Evolutionary conservation across 2,329 filamentous ascomycete genomes (phyloP).

Genomic region (Emmonsiellopsis sp.): DNA sequence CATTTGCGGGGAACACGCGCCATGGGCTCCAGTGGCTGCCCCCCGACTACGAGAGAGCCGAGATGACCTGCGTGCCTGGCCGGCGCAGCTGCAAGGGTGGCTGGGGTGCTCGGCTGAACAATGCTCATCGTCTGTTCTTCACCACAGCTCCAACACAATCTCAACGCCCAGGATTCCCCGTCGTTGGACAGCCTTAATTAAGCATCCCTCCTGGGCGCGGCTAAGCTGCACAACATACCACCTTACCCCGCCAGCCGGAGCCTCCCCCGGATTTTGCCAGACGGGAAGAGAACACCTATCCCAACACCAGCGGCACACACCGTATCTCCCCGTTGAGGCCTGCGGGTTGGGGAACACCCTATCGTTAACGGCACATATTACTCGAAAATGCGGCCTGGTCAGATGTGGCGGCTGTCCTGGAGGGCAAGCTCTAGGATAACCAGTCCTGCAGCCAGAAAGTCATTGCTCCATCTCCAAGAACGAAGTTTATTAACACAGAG

Average conservation of each 20-base stretch:
- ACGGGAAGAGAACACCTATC: background rate
- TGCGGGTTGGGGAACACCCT: too few relatives aligned
- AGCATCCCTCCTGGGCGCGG: background rate
- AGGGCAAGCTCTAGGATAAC: background rate
- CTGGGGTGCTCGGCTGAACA: too few relatives aligned
- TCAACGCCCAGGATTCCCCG: too few relatives aligned
- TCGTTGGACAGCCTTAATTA: background rate
- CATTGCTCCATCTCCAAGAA: background rate
- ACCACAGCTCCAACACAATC: too few relatives aligned
- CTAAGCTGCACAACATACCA: background rate
- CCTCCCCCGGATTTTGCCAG: background rate
- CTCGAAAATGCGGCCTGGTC: background rate
- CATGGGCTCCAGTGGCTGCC: too few relatives aligned
- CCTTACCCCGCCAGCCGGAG: background rate
- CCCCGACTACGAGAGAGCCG: too few relatives aligned
- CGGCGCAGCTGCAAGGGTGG: too few relatives aligned
- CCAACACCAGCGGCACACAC: background rate
- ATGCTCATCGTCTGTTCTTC: too few relatives aligned
- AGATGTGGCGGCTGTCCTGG: conserved; percentile 1
- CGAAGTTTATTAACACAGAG: conserved; percentile 21
- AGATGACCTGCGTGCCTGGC: too few relatives aligned
- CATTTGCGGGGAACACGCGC: too few relatives aligned
- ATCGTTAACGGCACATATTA: background rate
- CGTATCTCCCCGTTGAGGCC: too few relatives aligned
- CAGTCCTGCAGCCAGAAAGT: background rate